Conservation (phyloP, 371 early-diverging fungal genomes). For the Mucor indicus region DNA sequence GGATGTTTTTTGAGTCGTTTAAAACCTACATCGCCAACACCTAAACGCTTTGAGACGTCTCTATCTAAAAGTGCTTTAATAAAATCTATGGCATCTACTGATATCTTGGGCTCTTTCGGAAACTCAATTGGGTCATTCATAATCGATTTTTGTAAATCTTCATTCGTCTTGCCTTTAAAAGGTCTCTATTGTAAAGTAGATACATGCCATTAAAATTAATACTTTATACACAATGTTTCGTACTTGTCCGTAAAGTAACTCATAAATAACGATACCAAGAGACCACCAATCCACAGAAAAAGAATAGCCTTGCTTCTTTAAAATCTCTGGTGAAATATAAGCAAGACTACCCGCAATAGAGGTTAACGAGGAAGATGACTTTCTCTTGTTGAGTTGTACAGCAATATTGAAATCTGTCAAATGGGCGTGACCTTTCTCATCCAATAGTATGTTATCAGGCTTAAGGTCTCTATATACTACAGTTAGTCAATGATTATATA, state of each 20-base stretch:
- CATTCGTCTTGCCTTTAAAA: slow-evolving; percentile 78
- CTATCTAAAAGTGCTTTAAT: slow-evolving; percentile 55
- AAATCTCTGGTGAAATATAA: slow-evolving; percentile 82
- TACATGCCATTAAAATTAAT: too few relatives aligned
- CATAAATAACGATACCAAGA: slow-evolving; percentile 84
- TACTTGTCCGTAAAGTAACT: slow-evolving; percentile 20
- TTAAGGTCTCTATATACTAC: slow-evolving; percentile 69
- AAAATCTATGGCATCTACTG: slow-evolving; percentile 54
- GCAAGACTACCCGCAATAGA: slow-evolving; percentile 78
- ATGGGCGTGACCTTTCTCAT: slow-evolving; percentile 80
- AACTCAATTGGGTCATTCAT: slow-evolving; percentile 54
- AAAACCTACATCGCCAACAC: slow-evolving; percentile 50
- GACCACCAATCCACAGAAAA: slow-evolving; percentile 90
- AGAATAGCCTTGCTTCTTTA: slow-evolving; percentile 69
- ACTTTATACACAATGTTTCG: not conserved
- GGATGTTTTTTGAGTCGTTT: slow-evolving; percentile 55
- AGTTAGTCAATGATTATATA: not conserved
- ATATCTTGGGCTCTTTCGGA: slow-evolving; percentile 53
- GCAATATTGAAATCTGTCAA: slow-evolving; percentile 92
- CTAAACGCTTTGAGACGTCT: slow-evolving; percentile 55
- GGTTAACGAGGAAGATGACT: slow-evolving; percentile 41
- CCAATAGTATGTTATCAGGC: slow-evolving; percentile 90
- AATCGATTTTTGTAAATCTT: slow-evolving; percentile 65
- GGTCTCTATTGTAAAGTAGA: slow-evolving; percentile 56
- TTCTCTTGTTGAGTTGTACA: slow-evolving; percentile 20